Evolutionary conservation across 306 rosid genomes (phyloP).

Genomic region (Cicer yamashitae): DNA sequence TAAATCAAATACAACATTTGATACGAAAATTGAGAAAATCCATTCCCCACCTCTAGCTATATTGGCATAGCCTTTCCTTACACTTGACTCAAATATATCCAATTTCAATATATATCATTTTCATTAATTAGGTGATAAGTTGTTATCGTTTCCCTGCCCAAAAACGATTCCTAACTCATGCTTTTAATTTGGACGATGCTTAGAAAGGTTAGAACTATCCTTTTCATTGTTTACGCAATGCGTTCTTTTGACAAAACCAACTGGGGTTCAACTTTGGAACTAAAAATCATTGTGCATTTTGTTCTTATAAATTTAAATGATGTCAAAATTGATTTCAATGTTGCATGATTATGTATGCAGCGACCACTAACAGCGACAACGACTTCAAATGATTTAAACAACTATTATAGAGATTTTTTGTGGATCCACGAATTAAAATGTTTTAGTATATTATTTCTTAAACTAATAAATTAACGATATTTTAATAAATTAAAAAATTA

Average conservation of each 20-base stretch:
- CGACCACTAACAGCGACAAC: slow-evolving; percentile 46
- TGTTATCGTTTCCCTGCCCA: slow-evolving; percentile 49
- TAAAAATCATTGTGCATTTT: slow-evolving; percentile 31
- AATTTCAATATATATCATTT: slow-evolving; percentile 38
- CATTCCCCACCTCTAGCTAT: background rate
- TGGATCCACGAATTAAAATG: too few relatives aligned
- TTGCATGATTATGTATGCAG: slow-evolving; percentile 47
- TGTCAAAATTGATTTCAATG: slow-evolving; percentile 46
- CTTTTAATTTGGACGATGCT: slow-evolving; percentile 46
- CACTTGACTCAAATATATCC: slow-evolving; percentile 46
- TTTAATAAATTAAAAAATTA: too few relatives aligned
- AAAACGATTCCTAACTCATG: slow-evolving; percentile 43
- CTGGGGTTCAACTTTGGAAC: slow-evolving; percentile 41
- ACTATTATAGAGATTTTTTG: background rate
- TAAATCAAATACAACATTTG: too few relatives aligned
- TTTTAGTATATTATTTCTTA: too few relatives aligned
- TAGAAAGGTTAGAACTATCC: slow-evolving; percentile 49
- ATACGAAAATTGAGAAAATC: background rate
- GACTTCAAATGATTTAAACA: slow-evolving; percentile 29
- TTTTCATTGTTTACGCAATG: slow-evolving; percentile 33
- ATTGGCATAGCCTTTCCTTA: slow-evolving; percentile 48
- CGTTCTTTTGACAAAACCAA: slow-evolving; percentile 36
- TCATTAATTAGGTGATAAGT: slow-evolving; percentile 50
- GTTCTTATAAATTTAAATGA: slow-evolving; percentile 10
- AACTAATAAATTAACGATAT: too few relatives aligned